phyloP scores from a whole-genome alignment of 2,329 filamentous ascomycete species.

The Rachicladosporium sp. region DNA sequence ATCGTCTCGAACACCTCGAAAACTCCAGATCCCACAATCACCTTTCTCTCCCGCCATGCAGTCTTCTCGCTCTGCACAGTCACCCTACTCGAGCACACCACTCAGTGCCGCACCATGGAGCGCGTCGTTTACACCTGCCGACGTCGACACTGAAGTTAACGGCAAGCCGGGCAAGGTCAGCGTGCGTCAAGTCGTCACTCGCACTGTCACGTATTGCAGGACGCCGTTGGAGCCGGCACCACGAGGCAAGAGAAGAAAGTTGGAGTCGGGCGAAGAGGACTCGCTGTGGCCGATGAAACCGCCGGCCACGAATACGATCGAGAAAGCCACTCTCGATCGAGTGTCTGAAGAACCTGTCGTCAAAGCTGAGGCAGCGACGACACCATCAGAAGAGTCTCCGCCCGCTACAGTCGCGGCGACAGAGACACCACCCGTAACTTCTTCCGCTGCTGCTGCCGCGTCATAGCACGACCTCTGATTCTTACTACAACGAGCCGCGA shows the following conservation, averaged over 20 bases:
- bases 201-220: conserved; percentile 78
- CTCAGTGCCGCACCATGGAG: conserved; percentile 25
- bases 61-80: conserved; percentile 40
- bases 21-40: conserved; percentile 66
- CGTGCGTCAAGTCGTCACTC: conserved; percentile 84
- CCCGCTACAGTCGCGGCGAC: too few species aligned
- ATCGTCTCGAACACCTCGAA: conserved; percentile 48
- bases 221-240: conserved; percentile 69
- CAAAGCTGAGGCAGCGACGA: too few species aligned
- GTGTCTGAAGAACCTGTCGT: too few species aligned
- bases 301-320: conserved; percentile 10
- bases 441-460: too few species aligned
- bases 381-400: too few species aligned
- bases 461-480: too few species aligned
- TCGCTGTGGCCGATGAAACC: too few species aligned
- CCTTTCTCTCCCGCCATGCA: conserved; percentile 52
- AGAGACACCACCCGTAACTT: too few species aligned
- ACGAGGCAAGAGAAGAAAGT: conserved; percentile 82
- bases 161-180: conserved; percentile 40
- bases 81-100: conserved; percentile 52
- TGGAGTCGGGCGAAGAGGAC: conserved; percentile 25
- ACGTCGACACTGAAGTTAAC: conserved; percentile 38
- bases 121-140: conserved; percentile 51
- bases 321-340: not conserved
- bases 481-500: too few species aligned